phyloP scores from a whole-genome alignment of 139 green algal genomes.

The Volvox africanus region DNA sequence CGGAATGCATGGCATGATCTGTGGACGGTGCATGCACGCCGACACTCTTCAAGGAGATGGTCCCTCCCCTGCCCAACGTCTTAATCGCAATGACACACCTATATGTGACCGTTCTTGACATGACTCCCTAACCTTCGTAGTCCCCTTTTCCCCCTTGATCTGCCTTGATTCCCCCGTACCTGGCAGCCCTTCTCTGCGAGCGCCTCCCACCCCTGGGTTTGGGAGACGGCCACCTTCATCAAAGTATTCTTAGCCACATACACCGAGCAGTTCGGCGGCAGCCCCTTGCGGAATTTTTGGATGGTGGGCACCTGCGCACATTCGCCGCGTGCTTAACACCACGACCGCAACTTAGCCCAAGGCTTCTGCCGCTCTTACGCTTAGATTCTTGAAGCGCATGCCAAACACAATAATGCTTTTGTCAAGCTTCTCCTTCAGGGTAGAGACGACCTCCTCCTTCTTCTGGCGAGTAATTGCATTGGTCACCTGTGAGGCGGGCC shows the following conservation, averaged over 20 bases:
- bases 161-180: constrained; percentile 38
- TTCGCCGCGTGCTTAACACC: neutral
- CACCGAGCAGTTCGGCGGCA: constrained; percentile 78
- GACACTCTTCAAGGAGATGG: no score
- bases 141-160: neutral
- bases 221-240: constrained; percentile 78
- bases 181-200: constrained; percentile 63
- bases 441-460: constrained; percentile 83
- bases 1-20: no score
- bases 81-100: no score
- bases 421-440: constrained; percentile 79
- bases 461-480: constrained; percentile 81
- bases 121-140: no score
- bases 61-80: no score
- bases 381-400: constrained; percentile 85
- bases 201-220: constrained; percentile 73
- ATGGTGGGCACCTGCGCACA: constrained; percentile 77
- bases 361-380: constrained; percentile 66
- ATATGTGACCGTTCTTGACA: no score
- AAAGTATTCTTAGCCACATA: constrained; percentile 92
- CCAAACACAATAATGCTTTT: constrained; percentile 84
- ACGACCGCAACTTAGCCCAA: neutral
- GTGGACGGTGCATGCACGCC: no score
- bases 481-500: constrained; percentile 67
- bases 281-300: constrained; percentile 77